Evolutionary conservation across 176 grass and related monocot genomes (phyloP).

Genomic region (Raddia distichophylla): DNA sequence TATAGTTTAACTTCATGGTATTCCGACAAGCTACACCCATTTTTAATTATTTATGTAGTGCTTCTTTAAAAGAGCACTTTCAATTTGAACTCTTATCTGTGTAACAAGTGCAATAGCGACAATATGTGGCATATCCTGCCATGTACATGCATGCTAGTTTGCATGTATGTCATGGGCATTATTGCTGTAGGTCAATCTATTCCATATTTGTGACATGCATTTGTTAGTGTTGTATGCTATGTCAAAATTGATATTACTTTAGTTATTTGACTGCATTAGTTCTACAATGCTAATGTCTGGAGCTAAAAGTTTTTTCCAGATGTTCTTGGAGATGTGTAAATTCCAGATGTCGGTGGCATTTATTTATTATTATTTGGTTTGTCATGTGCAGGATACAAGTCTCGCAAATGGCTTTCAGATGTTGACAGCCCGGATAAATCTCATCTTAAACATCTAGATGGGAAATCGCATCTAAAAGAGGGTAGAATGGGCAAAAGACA

Average conservation of each 20-base stretch:
- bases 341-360: constrained; percentile 1
- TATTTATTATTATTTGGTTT: constrained; percentile 35
- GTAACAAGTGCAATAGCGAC: constrained; percentile 25
- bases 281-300: constrained; percentile 5
- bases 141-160: constrained; percentile 19
- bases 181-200: too few species aligned
- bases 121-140: constrained; percentile 19
- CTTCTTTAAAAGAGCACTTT: constrained; percentile 27
- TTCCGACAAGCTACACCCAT: background rate
- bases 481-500: constrained; percentile 48
- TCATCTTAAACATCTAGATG: constrained; percentile 45
- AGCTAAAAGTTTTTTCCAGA: constrained; percentile 2
- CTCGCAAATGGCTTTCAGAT: constrained; percentile 57
- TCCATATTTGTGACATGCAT: background rate
- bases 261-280: constrained; percentile 16
- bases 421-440: constrained; percentile 49
- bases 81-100: constrained; percentile 8
- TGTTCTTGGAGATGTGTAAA: constrained; percentile 30
- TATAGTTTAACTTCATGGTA: constrained; percentile 19
- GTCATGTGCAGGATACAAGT: constrained; percentile 66
- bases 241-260: constrained; percentile 27
- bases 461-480: constrained; percentile 60
- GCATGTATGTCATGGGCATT: background rate
- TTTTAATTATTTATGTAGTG: constrained; percentile 25
- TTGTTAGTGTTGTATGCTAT: constrained; percentile 7